Conservation (phyloP, 208 protist species). For the Crithidia bombi region DNA sequence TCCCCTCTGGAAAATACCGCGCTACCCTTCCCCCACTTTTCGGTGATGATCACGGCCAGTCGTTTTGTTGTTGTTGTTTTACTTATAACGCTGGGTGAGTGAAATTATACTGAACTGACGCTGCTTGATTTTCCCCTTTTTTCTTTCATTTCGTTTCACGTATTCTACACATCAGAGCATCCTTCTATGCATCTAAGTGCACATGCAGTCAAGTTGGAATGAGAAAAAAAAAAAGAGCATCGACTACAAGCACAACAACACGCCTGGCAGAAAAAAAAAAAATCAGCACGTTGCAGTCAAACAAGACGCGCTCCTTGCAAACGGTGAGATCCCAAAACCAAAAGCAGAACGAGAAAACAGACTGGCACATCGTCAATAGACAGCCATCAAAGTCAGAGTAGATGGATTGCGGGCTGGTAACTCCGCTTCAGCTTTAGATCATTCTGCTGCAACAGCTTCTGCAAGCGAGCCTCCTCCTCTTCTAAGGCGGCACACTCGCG, state of each 20-base stretch:
- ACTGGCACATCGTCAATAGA: background rate
- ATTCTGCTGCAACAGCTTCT: constrained; percentile 45
- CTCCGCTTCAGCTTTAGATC: constrained; percentile 63
- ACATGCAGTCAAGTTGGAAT: background rate
- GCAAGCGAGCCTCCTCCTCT: constrained; percentile 52
- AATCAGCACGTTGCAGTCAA: too few relatives aligned
- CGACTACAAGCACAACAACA: background rate
- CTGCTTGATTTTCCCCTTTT: too few relatives aligned
- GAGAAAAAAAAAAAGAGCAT: constrained; percentile 16
- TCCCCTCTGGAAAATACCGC: too few relatives aligned
- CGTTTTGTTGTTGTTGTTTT: background rate
- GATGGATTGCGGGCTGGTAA: constrained; percentile 30
- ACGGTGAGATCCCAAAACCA: too few relatives aligned
- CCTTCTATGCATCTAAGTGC: background rate
- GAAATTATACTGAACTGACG: too few relatives aligned
- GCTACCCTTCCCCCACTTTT: too few relatives aligned
- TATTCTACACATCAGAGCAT: background rate
- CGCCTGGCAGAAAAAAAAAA: background rate
- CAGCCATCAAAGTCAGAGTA: too few relatives aligned
- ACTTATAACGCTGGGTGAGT: background rate
- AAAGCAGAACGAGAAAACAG: background rate
- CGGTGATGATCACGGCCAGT: background rate
- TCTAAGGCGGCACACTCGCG: constrained; percentile 54
- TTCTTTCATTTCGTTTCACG: too few relatives aligned
- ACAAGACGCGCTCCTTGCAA: too few relatives aligned